A percentile compares a stretch with the other conserved stretches of the same genome.
These are phyloP conservation scores for Eragrostis curvula DNA, from an alignment of 176 grass and related monocot species.

Conservation along the genomic window DNA sequence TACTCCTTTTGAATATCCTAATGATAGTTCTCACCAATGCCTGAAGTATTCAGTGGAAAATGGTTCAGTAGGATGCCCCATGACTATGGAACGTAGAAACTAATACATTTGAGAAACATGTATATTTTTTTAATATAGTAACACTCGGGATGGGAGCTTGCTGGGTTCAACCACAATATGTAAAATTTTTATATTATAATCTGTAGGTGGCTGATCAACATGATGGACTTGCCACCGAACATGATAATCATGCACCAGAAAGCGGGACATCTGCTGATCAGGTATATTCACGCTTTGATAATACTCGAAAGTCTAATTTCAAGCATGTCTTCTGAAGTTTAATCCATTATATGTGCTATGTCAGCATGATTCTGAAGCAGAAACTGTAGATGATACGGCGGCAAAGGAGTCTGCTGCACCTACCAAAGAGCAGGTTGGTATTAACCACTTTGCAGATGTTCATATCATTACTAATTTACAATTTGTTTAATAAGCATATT, in stretches of 20 bases:
- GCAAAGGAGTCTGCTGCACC: constrained; percentile 23
- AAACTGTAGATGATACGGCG: constrained; percentile 29
- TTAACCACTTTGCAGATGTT: constrained; percentile 28
- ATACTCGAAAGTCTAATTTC: constrained; percentile 14
- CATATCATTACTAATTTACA: background rate
- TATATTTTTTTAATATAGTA: background rate
- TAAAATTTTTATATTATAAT: constrained; percentile 6
- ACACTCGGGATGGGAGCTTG: constrained; percentile 1
- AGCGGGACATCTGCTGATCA: constrained; percentile 40
- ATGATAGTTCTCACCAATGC: constrained; percentile 19
- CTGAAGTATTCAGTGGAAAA: background rate
- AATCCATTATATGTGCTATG: constrained; percentile 29
- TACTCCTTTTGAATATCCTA: background rate
- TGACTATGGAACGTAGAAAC: constrained; percentile 2
- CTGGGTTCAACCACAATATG: background rate
- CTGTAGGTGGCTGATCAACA: constrained; percentile 53
- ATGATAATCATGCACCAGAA: constrained; percentile 50
- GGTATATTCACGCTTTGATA: constrained; percentile 39
- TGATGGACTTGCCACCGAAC: constrained; percentile 37
- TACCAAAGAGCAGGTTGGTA: constrained; percentile 48
- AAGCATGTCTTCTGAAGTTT: constrained; percentile 8
- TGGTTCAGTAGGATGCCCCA: background rate
- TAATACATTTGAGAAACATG: background rate
- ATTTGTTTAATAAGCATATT: constrained; percentile 24
- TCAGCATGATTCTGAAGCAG: constrained; percentile 47